These are phyloP conservation scores for Sophora flavescens DNA, from an alignment of 306 rosid genomes.

Conservation along the genomic window DNA sequence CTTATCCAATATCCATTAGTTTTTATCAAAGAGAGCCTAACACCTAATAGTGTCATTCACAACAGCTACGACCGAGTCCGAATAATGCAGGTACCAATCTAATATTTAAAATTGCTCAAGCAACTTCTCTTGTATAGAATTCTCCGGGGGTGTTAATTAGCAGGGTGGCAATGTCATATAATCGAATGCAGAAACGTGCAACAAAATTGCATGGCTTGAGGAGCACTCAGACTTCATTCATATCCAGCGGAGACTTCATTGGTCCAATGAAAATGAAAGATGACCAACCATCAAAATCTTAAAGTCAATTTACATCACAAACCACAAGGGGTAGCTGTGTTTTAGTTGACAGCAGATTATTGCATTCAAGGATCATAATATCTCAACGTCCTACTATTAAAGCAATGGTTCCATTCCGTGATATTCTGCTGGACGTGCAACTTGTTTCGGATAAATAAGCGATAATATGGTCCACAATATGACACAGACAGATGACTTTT, in stretches of 20 bases:
- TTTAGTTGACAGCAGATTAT: conserved; percentile 37
- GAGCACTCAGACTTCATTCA: conserved; percentile 5
- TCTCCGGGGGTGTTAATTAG: background rate
- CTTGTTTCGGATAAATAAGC: background rate
- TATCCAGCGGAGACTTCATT: background rate
- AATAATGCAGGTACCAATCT: background rate
- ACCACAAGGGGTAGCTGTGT: conserved; percentile 39
- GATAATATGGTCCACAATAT: conserved; percentile 41
- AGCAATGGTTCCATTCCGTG: conserved; percentile 27
- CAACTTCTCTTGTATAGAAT: background rate
- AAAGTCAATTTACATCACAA: conserved; percentile 40
- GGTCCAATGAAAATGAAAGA: background rate
- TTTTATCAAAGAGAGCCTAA: too few relatives aligned
- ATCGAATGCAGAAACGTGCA: conserved; percentile 22
- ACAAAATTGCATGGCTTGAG: background rate
- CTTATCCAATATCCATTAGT: too few relatives aligned
- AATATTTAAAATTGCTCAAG: background rate
- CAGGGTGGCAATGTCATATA: background rate
- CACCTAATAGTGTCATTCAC: background rate
- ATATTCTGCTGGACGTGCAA: too few relatives aligned
- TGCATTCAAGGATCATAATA: conserved; percentile 50
- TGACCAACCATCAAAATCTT: conserved; percentile 26
- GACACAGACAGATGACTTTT: background rate
- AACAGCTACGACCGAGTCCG: background rate
- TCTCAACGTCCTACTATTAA: conserved; percentile 42